Conservation (phyloP, 148 eudicot genomes). For the Dysphania ambrosioides region DNA sequence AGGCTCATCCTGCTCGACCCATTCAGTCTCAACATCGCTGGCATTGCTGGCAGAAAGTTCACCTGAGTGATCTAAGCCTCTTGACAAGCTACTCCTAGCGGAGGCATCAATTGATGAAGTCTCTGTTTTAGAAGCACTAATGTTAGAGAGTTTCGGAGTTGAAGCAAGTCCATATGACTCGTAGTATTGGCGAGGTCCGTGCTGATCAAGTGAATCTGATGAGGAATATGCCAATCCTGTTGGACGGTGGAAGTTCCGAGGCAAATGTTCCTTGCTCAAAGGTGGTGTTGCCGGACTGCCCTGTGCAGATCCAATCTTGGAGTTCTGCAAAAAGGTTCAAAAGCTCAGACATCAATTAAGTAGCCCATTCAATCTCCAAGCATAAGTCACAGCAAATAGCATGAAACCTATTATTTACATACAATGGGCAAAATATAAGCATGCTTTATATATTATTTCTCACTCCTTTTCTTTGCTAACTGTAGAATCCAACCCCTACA, state of each 20-base stretch:
- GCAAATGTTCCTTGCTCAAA: conserved; percentile 59
- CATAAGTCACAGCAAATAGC: background rate
- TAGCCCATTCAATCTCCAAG: background rate
- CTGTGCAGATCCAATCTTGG: conserved; percentile 57
- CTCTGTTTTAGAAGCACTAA: conserved; percentile 74
- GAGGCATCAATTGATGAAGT: conserved; percentile 83
- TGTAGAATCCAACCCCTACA: background rate
- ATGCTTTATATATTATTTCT: background rate
- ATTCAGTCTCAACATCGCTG: conserved; percentile 83
- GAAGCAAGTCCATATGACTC: conserved; percentile 63
- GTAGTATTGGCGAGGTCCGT: conserved; percentile 34
- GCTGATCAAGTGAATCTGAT: conserved; percentile 64
- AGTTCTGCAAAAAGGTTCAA: conserved; percentile 38
- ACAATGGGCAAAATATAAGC: background rate
- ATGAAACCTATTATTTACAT: background rate
- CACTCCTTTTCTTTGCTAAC: background rate
- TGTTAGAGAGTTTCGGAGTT: conserved; percentile 73
- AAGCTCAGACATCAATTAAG: background rate
- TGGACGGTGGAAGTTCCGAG: conserved; percentile 46
- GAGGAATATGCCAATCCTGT: conserved; percentile 53
- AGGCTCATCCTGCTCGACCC: conserved; percentile 97
- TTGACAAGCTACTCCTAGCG: conserved; percentile 69
- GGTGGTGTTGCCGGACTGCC: conserved; percentile 85
- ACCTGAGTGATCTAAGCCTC: conserved; percentile 77
- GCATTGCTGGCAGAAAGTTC: conserved; percentile 82